phyloP scores from a whole-genome alignment of 495 filamentous ascomycete species.

The Hypoxylon lenormandii region DNA sequence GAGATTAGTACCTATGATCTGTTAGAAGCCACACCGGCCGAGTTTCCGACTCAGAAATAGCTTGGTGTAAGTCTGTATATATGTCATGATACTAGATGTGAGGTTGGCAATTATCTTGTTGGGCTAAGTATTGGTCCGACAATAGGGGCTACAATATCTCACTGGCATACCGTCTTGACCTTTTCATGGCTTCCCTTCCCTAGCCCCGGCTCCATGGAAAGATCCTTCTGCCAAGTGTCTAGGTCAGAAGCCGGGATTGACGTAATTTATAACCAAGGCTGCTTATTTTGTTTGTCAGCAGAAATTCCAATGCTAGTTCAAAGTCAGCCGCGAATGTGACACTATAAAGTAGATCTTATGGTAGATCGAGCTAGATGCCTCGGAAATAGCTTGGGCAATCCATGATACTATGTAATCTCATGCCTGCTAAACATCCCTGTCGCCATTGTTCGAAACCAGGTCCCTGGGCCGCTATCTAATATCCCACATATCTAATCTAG shows the following conservation, averaged over 20 bases:
- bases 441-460: not conserved
- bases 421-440: not conserved
- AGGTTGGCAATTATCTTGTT: too few species aligned
- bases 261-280: not conserved
- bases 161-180: not conserved
- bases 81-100: too few species aligned
- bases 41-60: too few species aligned
- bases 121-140: too few species aligned
- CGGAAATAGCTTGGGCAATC: not conserved
- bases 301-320: not conserved
- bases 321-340: not conserved
- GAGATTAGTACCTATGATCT: too few species aligned
- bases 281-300: not conserved
- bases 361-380: not conserved
- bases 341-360: not conserved
- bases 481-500: not conserved
- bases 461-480: constrained; percentile 10
- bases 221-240: not conserved
- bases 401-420: not conserved
- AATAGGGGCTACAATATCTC: not conserved
- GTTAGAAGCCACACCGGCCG: too few species aligned
- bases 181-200: not conserved
- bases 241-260: not conserved
- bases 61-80: too few species aligned
- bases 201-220: not conserved